A percentile compares a stretch with the other conserved stretches of the same genome.
Evolutionary conservation across 768 basidiomycete genomes (phyloP).

Genomic region (Boletus insuetus): DNA sequence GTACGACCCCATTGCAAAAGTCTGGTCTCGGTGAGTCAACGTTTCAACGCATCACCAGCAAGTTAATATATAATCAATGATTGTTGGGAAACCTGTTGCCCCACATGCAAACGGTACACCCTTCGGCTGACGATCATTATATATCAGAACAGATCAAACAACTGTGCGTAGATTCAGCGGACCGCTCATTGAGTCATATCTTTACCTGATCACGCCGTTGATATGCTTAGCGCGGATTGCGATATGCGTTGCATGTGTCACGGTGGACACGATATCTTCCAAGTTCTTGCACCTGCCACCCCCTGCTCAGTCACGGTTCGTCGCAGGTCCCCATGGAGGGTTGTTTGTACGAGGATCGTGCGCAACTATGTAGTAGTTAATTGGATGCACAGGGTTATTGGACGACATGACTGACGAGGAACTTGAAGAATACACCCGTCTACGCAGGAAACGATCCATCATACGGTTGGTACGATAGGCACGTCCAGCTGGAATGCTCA

Average conservation of each 20-base stretch:
- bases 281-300: not conserved
- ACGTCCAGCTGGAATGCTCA: too few relatives aligned
- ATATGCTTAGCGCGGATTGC: too few relatives aligned
- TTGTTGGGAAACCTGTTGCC: not conserved
- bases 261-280: too few relatives aligned
- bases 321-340: too few relatives aligned
- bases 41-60: not conserved
- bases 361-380: not conserved
- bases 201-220: not conserved
- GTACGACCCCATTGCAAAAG: not conserved
- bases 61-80: not conserved
- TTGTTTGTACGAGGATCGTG: not conserved
- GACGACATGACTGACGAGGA: not conserved
- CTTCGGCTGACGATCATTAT: not conserved
- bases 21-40: not conserved
- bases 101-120: not conserved
- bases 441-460: not conserved
- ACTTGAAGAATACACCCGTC: not conserved
- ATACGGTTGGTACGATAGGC: not conserved
- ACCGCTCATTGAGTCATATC: not conserved
- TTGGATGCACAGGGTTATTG: not conserved
- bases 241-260: too few relatives aligned
- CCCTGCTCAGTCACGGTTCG: too few relatives aligned
- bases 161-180: not conserved
- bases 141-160: not conserved